phyloP scores from a whole-genome alignment of 2,329 filamentous ascomycete genomes.

The Didymella pomorum region DNA sequence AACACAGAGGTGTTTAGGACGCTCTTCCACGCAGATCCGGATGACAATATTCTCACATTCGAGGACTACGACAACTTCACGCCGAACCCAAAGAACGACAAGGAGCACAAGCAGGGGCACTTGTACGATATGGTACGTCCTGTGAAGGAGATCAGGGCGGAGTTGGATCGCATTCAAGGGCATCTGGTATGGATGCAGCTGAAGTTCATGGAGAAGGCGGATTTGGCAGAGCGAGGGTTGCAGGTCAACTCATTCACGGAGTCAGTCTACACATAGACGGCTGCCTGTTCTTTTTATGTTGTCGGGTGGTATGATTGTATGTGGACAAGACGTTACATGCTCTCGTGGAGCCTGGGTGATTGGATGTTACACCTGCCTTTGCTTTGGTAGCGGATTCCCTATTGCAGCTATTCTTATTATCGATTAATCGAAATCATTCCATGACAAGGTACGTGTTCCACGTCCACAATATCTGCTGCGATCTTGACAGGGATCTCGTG shows the following conservation, averaged over 20 bases:
- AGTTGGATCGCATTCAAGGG: slow-evolving; percentile 81
- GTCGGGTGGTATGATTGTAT: not conserved
- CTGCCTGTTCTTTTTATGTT: not conserved
- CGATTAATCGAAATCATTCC: not conserved
- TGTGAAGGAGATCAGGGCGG: slow-evolving; percentile 73
- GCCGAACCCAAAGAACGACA: slow-evolving; percentile 63
- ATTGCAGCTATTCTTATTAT: not conserved
- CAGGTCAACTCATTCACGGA: slow-evolving; percentile 88
- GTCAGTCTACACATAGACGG: slow-evolving; percentile 73
- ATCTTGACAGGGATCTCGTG: not conserved
- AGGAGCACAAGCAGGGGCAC: slow-evolving; percentile 77
- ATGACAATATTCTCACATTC: slow-evolving; percentile 87
- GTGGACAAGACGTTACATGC: not conserved
- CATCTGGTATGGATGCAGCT: slow-evolving; percentile 97
- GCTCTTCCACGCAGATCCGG: slow-evolving; percentile 86
- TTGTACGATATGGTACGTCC: slow-evolving; percentile 75
- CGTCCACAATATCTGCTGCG: not conserved
- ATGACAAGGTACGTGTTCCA: not conserved
- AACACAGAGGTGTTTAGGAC: slow-evolving; percentile 82
- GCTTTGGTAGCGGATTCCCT: not conserved
- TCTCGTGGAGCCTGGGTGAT: not conserved
- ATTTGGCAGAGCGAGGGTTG: slow-evolving; percentile 89
- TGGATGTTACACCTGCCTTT: not conserved
- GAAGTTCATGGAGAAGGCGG: slow-evolving; percentile 80
- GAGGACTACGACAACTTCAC: slow-evolving; percentile 84